These are phyloP conservation scores for Puccinia triticina DNA, from an alignment of 1,284 basidiomycete species.

Conservation along the genomic window DNA sequence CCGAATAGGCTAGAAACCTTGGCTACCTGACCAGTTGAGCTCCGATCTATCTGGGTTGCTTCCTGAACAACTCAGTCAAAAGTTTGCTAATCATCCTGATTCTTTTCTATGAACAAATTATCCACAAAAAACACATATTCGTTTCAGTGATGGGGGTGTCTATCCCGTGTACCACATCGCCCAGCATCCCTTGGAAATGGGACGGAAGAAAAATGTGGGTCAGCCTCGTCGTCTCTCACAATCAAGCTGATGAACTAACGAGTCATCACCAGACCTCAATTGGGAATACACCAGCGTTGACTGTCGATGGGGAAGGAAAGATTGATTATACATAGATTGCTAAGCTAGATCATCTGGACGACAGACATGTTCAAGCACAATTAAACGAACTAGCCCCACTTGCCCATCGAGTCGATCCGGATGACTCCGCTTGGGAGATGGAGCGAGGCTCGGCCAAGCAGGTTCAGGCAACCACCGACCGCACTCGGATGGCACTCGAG, in stretches of 20 bases:
- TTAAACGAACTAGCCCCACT: conserved; percentile 97
- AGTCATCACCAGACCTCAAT: conserved; percentile 70
- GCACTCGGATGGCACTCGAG: conserved; percentile 88
- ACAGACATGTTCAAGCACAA: conserved; percentile 85
- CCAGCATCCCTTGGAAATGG: conserved; percentile 94
- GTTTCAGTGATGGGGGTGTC: not conserved
- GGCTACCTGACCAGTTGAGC: conserved; percentile 69
- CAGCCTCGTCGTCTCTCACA: not conserved
- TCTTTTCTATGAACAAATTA: not conserved
- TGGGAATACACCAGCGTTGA: conserved; percentile 89
- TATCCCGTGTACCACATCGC: conserved; percentile 77
- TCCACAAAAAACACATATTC: not conserved
- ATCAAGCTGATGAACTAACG: not conserved
- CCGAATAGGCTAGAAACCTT: conserved; percentile 83
- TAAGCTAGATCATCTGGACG: conserved; percentile 83
- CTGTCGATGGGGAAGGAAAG: conserved; percentile 93
- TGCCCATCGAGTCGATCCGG: conserved; percentile 81
- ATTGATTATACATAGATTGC: conserved; percentile 97
- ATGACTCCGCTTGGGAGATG: conserved; percentile 73
- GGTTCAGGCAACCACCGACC: conserved; percentile 82
- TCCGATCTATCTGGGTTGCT: not conserved
- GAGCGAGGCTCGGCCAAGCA: conserved; percentile 90
- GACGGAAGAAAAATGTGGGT: conserved; percentile 79
- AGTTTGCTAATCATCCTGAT: not conserved
- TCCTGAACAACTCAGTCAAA: not conserved